Conservation (phyloP, 2,329 filamentous ascomycete species). For the Fusarium hainanense region DNA sequence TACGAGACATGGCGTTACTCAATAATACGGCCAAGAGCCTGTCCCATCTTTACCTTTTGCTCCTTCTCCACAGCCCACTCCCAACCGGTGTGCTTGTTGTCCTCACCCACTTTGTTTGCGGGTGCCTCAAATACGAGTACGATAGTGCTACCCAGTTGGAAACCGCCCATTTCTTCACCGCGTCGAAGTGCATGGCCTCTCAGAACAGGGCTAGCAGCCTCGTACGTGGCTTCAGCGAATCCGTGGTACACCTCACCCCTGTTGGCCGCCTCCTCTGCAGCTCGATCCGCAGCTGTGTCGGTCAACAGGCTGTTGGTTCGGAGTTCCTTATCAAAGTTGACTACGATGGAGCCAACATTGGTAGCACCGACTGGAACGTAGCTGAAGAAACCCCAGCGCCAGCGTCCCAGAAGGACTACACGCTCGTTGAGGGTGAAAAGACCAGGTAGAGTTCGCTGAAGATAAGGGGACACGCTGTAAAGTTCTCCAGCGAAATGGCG, state of each 20-base stretch:
- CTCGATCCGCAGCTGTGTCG: conserved; percentile 89
- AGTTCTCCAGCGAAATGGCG: conserved; percentile 98
- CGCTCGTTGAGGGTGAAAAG: conserved; percentile 97
- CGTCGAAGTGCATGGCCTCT: conserved; percentile 84
- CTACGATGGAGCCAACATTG: conserved; percentile 94
- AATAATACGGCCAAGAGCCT: conserved; percentile 82
- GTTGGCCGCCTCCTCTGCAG: conserved; percentile 80
- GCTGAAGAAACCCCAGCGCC: conserved; percentile 97
- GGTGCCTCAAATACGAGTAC: conserved; percentile 98
- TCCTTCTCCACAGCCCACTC: conserved; percentile 89
- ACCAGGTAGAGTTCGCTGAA: conserved; percentile 90
- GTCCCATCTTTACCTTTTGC: conserved; percentile 87
- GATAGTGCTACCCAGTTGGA: conserved; percentile 93
- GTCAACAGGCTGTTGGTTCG: conserved; percentile 92
- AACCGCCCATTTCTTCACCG: conserved; percentile 98
- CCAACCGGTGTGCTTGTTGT: conserved; percentile 75
- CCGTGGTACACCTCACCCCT: conserved; percentile 88
- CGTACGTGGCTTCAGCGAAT: conserved; percentile 92
- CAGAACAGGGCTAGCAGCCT: conserved; percentile 78
- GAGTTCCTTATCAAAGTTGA: conserved; percentile 96
- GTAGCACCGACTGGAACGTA: conserved; percentile 96
- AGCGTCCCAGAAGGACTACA: conserved; percentile 90
- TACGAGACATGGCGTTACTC: conserved; percentile 51
- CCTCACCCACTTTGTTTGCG: conserved; percentile 63
- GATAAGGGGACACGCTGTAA: conserved; percentile 93